Evolutionary conservation across 2,329 filamentous ascomycete species (phyloP).

Genomic region (Sporothrix sp.): DNA sequence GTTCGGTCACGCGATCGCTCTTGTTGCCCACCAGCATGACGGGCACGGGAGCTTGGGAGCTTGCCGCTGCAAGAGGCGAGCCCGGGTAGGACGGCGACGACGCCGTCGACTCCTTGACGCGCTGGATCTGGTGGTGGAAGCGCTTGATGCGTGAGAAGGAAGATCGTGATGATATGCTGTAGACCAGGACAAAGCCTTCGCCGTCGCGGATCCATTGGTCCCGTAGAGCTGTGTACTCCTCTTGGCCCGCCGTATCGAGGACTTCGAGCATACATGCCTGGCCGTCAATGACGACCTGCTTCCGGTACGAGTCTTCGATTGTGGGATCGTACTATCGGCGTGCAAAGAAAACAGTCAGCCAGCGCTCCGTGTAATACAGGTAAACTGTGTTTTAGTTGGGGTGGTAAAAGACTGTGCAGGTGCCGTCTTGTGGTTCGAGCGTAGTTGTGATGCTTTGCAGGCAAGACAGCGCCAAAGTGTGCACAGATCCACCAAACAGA

Average conservation of each 20-base stretch:
- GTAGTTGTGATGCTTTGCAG: no score
- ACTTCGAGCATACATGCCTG: constrained; percentile 97
- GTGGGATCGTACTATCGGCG: constrained; percentile 64
- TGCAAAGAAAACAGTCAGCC: constrained; percentile 3
- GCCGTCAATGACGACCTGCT: constrained; percentile 85
- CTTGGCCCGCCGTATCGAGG: constrained; percentile 92
- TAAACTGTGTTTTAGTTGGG: background rate
- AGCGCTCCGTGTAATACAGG: background rate
- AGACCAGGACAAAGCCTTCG: constrained; percentile 94
- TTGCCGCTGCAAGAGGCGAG: constrained; percentile 55
- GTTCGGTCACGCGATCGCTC: constrained; percentile 89
- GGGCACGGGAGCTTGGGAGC: constrained; percentile 61
- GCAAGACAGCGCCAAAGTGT: no score
- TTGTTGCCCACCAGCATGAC: constrained; percentile 99
- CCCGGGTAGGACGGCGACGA: constrained; percentile 69
- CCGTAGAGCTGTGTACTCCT: constrained; percentile 92
- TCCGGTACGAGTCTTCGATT: constrained; percentile 80
- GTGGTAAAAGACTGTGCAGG: background rate
- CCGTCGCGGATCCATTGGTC: constrained; percentile 99
- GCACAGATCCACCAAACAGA: no score
- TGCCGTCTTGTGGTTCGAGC: background rate
- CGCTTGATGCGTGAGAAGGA: constrained; percentile 91
- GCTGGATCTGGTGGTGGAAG: constrained; percentile 93
- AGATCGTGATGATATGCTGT: constrained; percentile 94
- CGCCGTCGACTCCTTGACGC: constrained; percentile 85